These are phyloP conservation scores for Clavariopsis aquatica DNA, from an alignment of 495 filamentous ascomycete genomes.

Conservation along the genomic window DNA sequence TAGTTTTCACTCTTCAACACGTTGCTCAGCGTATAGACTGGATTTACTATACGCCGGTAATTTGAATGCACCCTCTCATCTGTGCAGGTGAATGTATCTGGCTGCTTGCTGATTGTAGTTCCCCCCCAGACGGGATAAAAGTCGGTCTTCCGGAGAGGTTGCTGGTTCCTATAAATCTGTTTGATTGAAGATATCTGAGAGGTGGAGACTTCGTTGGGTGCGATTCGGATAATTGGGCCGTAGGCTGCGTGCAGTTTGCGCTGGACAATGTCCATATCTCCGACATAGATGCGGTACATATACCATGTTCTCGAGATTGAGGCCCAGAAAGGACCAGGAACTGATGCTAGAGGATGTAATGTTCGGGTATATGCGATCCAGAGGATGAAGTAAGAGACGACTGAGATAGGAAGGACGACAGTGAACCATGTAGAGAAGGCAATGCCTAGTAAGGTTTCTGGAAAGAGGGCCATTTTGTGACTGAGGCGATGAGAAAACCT, in stretches of 20 bases:
- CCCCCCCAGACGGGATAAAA: slow-evolving; percentile 2
- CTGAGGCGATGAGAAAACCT: neutral
- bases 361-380: slow-evolving; percentile 15
- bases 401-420: neutral
- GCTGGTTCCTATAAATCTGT: slow-evolving; percentile 7
- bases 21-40: slow-evolving; percentile 11
- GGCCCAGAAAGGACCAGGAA: slow-evolving; percentile 26
- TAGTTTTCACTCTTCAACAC: slow-evolving; percentile 20
- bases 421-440: neutral
- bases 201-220: slow-evolving; percentile 20
- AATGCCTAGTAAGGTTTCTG: neutral
- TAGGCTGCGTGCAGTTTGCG: slow-evolving; percentile 3
- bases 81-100: slow-evolving; percentile 14
- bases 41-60: slow-evolving; percentile 7
- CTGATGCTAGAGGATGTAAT: slow-evolving; percentile 17
- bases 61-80: slow-evolving; percentile 13
- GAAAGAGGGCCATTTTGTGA: neutral
- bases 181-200: slow-evolving; percentile 2
- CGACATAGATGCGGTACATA: slow-evolving; percentile 22
- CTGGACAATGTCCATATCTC: slow-evolving; percentile 11
- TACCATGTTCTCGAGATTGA: slow-evolving; percentile 17
- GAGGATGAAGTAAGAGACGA: slow-evolving; percentile 1
- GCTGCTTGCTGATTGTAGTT: slow-evolving; percentile 2
- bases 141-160: slow-evolving; percentile 11
- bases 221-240: slow-evolving; percentile 14